A percentile compares a stretch with the other conserved stretches of the same genome.
Conservation (phyloP, 2,329 filamentous ascomycete genomes). For the Bertia moriformis region DNA sequence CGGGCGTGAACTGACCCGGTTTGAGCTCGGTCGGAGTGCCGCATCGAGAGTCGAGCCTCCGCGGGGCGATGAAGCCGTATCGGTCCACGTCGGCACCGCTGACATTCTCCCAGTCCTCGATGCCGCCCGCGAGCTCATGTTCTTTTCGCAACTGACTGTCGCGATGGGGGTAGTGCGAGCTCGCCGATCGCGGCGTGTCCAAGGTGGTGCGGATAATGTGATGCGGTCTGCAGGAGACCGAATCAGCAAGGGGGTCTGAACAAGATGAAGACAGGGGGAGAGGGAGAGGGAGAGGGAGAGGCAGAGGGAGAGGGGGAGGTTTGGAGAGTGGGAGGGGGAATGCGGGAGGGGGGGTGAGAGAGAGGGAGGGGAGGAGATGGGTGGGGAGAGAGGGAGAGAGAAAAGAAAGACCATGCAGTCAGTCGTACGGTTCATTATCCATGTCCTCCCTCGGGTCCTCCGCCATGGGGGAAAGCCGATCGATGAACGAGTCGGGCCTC, state of each 20-base stretch:
- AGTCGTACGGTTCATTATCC: slow-evolving; percentile 40
- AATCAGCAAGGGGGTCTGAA: slow-evolving; percentile 6
- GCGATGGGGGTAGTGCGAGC: slow-evolving; percentile 26
- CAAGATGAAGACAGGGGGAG: too few relatives aligned
- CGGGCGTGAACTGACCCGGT: slow-evolving; percentile 25
- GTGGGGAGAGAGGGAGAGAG: too few relatives aligned
- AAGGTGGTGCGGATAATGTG: too few relatives aligned
- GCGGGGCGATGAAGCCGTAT: slow-evolving; percentile 49
- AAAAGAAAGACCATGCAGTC: too few relatives aligned
- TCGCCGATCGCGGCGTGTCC: slow-evolving; percentile 24
- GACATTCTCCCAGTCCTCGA: slow-evolving; percentile 56
- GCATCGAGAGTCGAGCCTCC: slow-evolving; percentile 23
- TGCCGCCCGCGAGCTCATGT: slow-evolving; percentile 37
- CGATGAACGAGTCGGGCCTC: slow-evolving; percentile 27
- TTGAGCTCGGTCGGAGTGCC: slow-evolving; percentile 24
- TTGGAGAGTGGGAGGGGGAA: slow-evolving; percentile 2
- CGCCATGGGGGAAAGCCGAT: slow-evolving; percentile 30
- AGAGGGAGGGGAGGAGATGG: slow-evolving; percentile 17
- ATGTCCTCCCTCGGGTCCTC: slow-evolving; percentile 36
- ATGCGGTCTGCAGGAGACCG: slow-evolving; percentile 5
- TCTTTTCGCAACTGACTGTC: slow-evolving; percentile 21
- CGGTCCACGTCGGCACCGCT: slow-evolving; percentile 47
- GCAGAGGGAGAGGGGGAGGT: too few relatives aligned
- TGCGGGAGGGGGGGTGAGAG: too few relatives aligned
- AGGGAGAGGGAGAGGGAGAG: too few relatives aligned